Base-by-base conservation (phyloP, 805 yeast species). In the Yarrowia deformans region DNA sequence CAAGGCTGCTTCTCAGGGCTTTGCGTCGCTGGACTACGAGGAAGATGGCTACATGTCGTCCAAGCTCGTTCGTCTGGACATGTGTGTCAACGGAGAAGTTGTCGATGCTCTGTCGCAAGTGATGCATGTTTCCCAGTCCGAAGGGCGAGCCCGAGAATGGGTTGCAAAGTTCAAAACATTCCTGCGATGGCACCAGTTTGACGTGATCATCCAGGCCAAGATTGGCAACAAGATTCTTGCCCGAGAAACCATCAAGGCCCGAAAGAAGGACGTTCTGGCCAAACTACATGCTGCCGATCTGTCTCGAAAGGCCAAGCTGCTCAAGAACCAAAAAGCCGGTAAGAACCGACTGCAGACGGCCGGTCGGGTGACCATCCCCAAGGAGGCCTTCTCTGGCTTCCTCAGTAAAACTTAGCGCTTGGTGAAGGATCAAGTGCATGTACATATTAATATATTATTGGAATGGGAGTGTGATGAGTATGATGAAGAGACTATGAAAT, bases 81-180 rank as follows among this genome's bases (percentile, higher is more conserved):
- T 95, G 55, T 81, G 94, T 69, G 97, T 94, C 5, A 95, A 94
- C 77, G 97, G 97, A 1, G 86, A 82, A 54, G 86, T 97, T 23
- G 90, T 94, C 45, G 99, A 94, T 80, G 98, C 98, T 0, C 82
- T 94, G 64, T 91, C 98, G 0, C 93, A 90, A 67, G 93, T 94
- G 3, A 85, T 94, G 88, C 99, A 95, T 76, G 80, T 84, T 46
- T 86, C 93, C 0, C 92, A 91, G 78, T 89, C 89, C 0, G 91
- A 87, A 63, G 76, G 84, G 19, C 83, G 85, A 54, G 98, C 97
- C 0, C 84, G 88, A 70, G 93, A 89, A 72, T 91, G 93, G 87
- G 97, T 93, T 5, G 84, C 87, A 69, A 84, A 90, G 74, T 90
- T 94, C 78, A 92, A 90, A 73, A 89, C 90, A 74, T 93, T 85